phyloP scores from a whole-genome alignment of 1,284 basidiomycete species.

The Trametes sp. region DNA sequence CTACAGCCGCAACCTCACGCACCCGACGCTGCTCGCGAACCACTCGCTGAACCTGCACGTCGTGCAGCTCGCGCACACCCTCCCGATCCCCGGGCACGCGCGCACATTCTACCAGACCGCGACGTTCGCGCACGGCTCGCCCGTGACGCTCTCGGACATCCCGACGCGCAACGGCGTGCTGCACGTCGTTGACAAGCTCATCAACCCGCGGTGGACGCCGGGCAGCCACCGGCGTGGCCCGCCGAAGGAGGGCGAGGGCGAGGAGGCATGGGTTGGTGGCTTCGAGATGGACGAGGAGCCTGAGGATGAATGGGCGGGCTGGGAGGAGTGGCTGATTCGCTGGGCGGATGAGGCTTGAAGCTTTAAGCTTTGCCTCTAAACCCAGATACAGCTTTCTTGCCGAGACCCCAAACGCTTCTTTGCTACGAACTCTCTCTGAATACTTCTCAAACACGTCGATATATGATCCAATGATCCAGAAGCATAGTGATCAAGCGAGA shows the following conservation, averaged over 20 bases:
- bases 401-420: too few relatives aligned
- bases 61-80: conserved; percentile 54
- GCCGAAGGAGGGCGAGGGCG: conserved; percentile 29
- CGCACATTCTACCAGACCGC: conserved; percentile 51
- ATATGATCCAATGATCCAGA: too few relatives aligned
- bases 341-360: conserved; percentile 47
- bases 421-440: neutral
- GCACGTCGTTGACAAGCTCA: conserved; percentile 60
- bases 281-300: conserved; percentile 28
- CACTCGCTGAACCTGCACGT: conserved; percentile 57
- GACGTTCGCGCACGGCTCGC: conserved; percentile 61
- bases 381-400: neutral
- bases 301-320: conserved; percentile 59
- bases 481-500: too few relatives aligned
- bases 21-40: conserved; percentile 58
- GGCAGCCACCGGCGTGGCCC: conserved; percentile 29
- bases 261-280: conserved; percentile 9
- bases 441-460: neutral
- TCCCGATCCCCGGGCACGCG: conserved; percentile 37
- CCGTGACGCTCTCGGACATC: conserved; percentile 58
- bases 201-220: conserved; percentile 48
- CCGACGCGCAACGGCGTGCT: conserved; percentile 69
- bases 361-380: neutral
- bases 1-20: conserved; percentile 54
- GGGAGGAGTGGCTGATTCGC: conserved; percentile 62